Conservation (phyloP, 257 asterid genomes). For the Striga asiatica region DNA sequence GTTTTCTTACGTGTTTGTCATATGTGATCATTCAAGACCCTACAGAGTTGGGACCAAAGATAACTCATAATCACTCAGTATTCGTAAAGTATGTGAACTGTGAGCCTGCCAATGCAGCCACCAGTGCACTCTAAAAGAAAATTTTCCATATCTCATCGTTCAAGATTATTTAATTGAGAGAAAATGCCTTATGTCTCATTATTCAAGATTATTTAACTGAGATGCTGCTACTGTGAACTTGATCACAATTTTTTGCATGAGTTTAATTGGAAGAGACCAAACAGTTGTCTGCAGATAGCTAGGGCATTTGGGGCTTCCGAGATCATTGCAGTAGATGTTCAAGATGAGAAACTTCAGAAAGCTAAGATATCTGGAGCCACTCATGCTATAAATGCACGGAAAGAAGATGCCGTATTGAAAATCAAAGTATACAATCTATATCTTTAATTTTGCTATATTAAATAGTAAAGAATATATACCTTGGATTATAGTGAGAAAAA, state of each 20-base stretch:
- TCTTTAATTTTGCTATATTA: background rate
- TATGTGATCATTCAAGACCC: background rate
- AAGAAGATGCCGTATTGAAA: conserved; percentile 64
- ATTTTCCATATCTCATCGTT: too few species aligned
- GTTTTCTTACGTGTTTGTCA: background rate
- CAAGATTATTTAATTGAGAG: too few species aligned
- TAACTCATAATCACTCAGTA: background rate
- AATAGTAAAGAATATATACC: background rate
- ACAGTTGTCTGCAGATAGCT: conserved; percentile 97
- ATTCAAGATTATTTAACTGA: background rate
- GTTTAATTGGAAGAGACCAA: conserved; percentile 24
- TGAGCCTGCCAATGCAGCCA: background rate
- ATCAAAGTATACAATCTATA: conserved; percentile 39
- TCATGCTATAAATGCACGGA: conserved; percentile 60
- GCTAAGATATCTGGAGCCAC: conserved; percentile 85
- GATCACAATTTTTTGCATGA: conserved; percentile 9
- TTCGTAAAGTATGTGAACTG: background rate
- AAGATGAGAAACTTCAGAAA: conserved; percentile 80
- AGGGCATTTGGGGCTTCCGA: conserved; percentile 96
- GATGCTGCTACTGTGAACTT: background rate
- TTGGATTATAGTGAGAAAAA: background rate
- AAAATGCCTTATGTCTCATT: background rate
- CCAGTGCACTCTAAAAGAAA: background rate
- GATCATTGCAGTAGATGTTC: conserved; percentile 92
- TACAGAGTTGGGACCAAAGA: background rate